Conservation (phyloP, 148 eudicot genomes). For the Tetragonia tetragonoides region DNA sequence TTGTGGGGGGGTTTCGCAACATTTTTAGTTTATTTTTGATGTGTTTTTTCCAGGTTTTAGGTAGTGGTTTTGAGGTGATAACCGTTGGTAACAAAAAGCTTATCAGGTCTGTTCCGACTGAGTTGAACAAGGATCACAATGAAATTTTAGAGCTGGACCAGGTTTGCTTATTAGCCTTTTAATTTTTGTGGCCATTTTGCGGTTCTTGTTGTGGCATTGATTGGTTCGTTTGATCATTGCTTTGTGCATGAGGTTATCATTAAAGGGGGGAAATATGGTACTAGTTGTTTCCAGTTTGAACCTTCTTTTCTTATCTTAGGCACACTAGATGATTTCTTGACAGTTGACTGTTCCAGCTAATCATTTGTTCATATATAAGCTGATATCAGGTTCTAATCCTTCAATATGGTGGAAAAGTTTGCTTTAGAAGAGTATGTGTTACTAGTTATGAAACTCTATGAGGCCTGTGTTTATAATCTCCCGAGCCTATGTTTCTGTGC, state of each 20-base stretch:
- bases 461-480: not conserved
- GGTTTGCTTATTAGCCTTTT: slow-evolving; percentile 35
- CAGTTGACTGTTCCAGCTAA: not conserved
- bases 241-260: too few relatives aligned
- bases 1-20: slow-evolving; percentile 10
- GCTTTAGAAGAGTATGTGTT: not conserved
- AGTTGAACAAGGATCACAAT: slow-evolving; percentile 94
- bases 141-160: slow-evolving; percentile 94
- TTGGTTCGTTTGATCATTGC: not conserved
- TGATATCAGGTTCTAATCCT: not conserved
- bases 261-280: too few relatives aligned
- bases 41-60: slow-evolving; percentile 57
- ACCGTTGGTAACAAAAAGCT: slow-evolving; percentile 91
- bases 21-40: slow-evolving; percentile 2
- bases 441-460: not conserved
- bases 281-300: too few relatives aligned
- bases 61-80: slow-evolving; percentile 97
- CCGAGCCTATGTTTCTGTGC: not conserved
- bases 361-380: not conserved
- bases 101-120: slow-evolving; percentile 93
- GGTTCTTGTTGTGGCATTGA: slow-evolving; percentile 6
- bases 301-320: too few relatives aligned
- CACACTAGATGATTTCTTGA: too few relatives aligned
- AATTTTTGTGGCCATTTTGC: not conserved
- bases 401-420: not conserved